These are phyloP conservation scores for Massospora cicadina DNA, from an alignment of 371 early-diverging fungal species.

Conservation along the genomic window DNA sequence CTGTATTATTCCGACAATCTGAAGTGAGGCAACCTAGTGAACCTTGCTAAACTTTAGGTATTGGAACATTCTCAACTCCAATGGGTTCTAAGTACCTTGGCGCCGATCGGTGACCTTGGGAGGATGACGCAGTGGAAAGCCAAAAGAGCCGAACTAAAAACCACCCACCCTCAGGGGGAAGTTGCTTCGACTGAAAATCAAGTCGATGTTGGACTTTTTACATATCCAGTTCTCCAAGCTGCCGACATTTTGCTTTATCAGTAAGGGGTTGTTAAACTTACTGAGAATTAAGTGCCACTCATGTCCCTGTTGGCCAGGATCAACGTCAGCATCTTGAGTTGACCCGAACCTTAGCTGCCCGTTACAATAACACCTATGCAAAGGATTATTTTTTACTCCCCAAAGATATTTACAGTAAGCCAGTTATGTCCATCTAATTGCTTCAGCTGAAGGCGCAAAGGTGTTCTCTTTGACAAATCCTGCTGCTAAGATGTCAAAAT, in stretches of 20 bases:
- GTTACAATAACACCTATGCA: slow-evolving; percentile 53
- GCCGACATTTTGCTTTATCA: slow-evolving; percentile 85
- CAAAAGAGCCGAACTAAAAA: slow-evolving; percentile 2
- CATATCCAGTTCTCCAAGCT: slow-evolving; percentile 86
- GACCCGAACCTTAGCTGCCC: slow-evolving; percentile 47
- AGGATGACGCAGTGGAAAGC: slow-evolving; percentile 95
- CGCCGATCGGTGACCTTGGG: slow-evolving; percentile 71
- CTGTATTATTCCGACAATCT: slow-evolving; percentile 68
- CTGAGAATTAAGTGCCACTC: slow-evolving; percentile 36
- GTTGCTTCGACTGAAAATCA: slow-evolving; percentile 17
- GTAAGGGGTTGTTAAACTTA: slow-evolving; percentile 16
- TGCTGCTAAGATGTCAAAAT: slow-evolving; percentile 81
- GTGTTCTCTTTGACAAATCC: slow-evolving; percentile 49
- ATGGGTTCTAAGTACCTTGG: slow-evolving; percentile 74
- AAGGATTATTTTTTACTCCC: slow-evolving; percentile 46
- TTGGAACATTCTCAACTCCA: slow-evolving; percentile 60
- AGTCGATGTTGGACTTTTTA: slow-evolving; percentile 58
- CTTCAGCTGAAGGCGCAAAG: slow-evolving; percentile 7
- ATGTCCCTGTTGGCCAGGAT: slow-evolving; percentile 90
- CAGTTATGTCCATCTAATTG: background rate
- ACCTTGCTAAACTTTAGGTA: slow-evolving; percentile 21
- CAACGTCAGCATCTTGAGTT: slow-evolving; percentile 85
- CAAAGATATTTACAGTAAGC: slow-evolving; percentile 37
- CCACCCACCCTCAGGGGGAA: background rate
- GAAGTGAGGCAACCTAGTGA: slow-evolving; percentile 16